These are phyloP conservation scores for Vitis rupestris DNA, from an alignment of 164 flowering plant genomes.

Conservation along the genomic window DNA sequence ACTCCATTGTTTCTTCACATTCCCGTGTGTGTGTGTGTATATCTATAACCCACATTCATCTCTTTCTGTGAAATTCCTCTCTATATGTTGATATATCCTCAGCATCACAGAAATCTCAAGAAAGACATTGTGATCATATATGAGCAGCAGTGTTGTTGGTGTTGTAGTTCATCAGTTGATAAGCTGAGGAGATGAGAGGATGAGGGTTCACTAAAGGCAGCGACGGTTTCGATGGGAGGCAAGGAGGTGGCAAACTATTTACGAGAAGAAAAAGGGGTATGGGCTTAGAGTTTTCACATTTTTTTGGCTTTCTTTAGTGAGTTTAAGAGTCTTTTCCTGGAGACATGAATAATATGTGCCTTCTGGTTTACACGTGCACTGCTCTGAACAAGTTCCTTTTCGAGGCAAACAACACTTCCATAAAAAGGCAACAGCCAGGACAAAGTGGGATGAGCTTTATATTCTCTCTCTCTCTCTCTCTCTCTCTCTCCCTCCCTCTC, in stretches of 20 bases:
- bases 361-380: constrained; percentile 37
- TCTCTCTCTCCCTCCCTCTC: constrained; percentile 10
- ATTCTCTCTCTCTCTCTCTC: neutral
- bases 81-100: too few species aligned
- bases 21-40: too few species aligned
- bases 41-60: neutral
- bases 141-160: neutral
- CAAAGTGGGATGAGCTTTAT: constrained; percentile 1
- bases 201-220: neutral
- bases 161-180: neutral
- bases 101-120: too few species aligned
- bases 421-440: constrained; percentile 15
- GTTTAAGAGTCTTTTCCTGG: constrained; percentile 6
- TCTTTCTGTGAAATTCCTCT: neutral
- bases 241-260: constrained; percentile 6
- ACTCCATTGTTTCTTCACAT: too few species aligned
- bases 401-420: constrained; percentile 38
- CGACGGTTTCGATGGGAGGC: neutral
- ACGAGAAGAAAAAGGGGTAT: constrained; percentile 22
- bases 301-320: constrained; percentile 2
- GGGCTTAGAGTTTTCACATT: constrained; percentile 17
- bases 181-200: neutral
- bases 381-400: constrained; percentile 37
- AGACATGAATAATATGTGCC: constrained; percentile 30
- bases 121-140: too few species aligned